Evolutionary conservation across 2,329 filamentous ascomycete species (phyloP), one percentile per base, ranked within the genome.

Genomic region (Cryphonectria japonica): DNA sequence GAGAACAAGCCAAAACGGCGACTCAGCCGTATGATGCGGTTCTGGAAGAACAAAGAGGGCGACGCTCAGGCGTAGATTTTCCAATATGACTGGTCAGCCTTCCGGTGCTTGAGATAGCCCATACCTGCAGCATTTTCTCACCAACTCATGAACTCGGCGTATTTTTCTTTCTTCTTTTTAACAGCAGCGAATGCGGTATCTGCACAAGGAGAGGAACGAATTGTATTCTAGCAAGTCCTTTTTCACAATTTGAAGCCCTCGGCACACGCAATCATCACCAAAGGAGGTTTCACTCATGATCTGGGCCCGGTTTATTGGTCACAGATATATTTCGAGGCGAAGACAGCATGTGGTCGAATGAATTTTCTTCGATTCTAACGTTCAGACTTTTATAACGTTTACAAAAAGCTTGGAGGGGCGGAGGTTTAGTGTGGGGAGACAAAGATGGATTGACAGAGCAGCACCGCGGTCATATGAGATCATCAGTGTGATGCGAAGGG

Each of bases 11-110:
- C 88, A 52, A 69, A 64, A 34, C 92, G 90, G 78, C 87, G 92
- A 41, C 81, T 94, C 52, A 92, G 92, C 78, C 91, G 91, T 67
- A 85, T 94, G 83, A 89, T 94, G 85, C 89, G 91, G 76, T 95
- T 95, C 79, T 95, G 92, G 92, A 93, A 92, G 80, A 84, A 85
- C 13, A 89, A 86, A 76, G 85, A 86, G 73, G 65, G 69, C 73
- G 65, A 70, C 59, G 50, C 61, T 29, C 54, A 66, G 67, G 64
- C 68, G 39, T 69, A n/a, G 41, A 67, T 67, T 29, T 57, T 37
- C 29, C 7, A 37, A 34, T n/a, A 39, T 26, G 32, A 64, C 14
- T 9, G 66, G 41, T 60, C 46, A 37, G 43, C 6, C 34, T 34
- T 54, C 69, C 62, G 62, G 74, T 72, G 73, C 75, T 75, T 75